Evolutionary conservation across 129 eudicot genomes (phyloP), one percentile per base, ranked within the genome.

Genomic region (Helichrysum umbraculigerum): DNA sequence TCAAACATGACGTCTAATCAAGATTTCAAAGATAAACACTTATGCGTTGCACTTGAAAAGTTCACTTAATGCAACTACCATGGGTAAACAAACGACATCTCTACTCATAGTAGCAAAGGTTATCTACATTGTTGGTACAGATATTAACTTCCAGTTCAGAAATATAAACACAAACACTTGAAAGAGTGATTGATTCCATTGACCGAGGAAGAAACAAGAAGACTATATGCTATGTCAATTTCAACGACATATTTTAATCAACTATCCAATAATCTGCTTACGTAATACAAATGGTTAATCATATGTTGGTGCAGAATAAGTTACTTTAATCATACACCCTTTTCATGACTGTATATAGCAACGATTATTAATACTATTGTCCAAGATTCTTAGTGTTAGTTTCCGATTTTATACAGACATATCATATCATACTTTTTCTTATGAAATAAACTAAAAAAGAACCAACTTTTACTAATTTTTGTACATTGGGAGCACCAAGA

Each of bases 61-160:
- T 47, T 47, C 54, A 47, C 5, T 47, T 47, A 14, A 47, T 47
- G n/a, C n/a, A 47, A 47, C 54, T 47, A 14, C 54, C 54, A 47
- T 47, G 12, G 59, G 56, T 67, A 15, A 67, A 39, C 33, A 37
- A 69, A 69, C 42, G 74, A 3, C 20, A 5, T 50, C 17, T 70
- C 44, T 50, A 51, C 20, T 70, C 75, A 70, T 30, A 50, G 75
- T 42, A 17, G 3, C 28, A 44, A 67, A 21, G 60, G 20, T 22
- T 42, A 22, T 70, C 44, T n/a, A 70, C 29, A 9, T 47, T 25
- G 34, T 11, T 25, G 66, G 66, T 11, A 7, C n/a, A 0, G 22
- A 61, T 9, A 9, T 61, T 10, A 25, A 11, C 66, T 61, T 25
- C 16, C 29, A 37, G 2, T 42, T 42, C 54, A 47, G 17, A 47